These are phyloP conservation scores for Sungouiella thailandica DNA, from an alignment of 805 yeast genomes.

Conservation along the genomic window DNA sequence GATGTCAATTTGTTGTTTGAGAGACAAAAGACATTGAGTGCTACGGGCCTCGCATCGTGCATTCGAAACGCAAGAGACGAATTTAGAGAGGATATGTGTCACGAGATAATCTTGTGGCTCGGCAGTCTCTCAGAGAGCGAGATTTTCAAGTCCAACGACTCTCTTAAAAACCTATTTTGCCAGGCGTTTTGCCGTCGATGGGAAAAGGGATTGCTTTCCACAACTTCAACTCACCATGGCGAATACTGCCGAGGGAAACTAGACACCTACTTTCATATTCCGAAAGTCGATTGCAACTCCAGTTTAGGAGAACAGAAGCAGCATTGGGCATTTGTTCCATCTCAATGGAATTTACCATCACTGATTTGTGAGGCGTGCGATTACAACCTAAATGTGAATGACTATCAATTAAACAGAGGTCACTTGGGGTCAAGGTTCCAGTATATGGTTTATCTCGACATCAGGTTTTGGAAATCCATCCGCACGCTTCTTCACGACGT, in stretches of 20 bases:
- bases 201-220: slow-evolving; percentile 43
- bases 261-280: slow-evolving; percentile 32
- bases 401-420: slow-evolving; percentile 19
- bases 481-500: slow-evolving; percentile 58
- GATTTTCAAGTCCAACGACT: slow-evolving; percentile 43
- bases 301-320: slow-evolving; percentile 7
- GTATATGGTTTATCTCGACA: slow-evolving; percentile 58
- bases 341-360: slow-evolving; percentile 44
- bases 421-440: slow-evolving; percentile 54
- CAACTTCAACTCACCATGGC: slow-evolving; percentile 4
- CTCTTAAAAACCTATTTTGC: slow-evolving; percentile 48
- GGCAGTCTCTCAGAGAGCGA: slow-evolving; percentile 52
- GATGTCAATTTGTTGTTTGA: slow-evolving; percentile 46
- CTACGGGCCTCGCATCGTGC: slow-evolving; percentile 63
- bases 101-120: slow-evolving; percentile 66
- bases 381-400: slow-evolving; percentile 32
- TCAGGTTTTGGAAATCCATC: slow-evolving; percentile 64
- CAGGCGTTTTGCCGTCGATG: slow-evolving; percentile 58
- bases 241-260: slow-evolving; percentile 28
- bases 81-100: slow-evolving; percentile 77
- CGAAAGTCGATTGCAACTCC: slow-evolving; percentile 21
- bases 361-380: slow-evolving; percentile 43
- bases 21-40: slow-evolving; percentile 50
- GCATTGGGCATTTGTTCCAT: slow-evolving; percentile 38
- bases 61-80: slow-evolving; percentile 64